phyloP scores from a whole-genome alignment of 257 asterid genomes.

The Voacanga thouarsii region DNA sequence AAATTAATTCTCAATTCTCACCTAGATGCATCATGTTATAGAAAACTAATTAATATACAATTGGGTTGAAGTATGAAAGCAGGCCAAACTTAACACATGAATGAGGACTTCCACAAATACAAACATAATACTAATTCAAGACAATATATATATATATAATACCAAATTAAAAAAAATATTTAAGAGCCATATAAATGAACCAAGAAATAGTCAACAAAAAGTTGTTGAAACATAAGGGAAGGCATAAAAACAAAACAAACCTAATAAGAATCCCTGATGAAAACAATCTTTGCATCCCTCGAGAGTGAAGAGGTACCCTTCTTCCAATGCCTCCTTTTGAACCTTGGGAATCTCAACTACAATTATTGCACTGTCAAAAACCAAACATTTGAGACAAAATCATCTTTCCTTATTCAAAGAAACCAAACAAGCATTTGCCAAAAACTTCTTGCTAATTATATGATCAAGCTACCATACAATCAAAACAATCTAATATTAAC shows the following conservation, averaged over 20 bases:
- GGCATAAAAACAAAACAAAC: background rate
- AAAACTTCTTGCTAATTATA: too few relatives aligned
- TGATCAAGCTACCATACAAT: too few relatives aligned
- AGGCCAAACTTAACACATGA: background rate
- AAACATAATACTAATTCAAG: too few relatives aligned
- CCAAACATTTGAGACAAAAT: too few relatives aligned
- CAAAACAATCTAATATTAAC: too few relatives aligned
- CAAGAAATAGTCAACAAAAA: background rate
- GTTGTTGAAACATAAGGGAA: background rate
- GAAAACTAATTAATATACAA: background rate
- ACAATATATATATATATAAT: too few relatives aligned
- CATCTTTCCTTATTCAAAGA: background rate
- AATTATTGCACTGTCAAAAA: background rate
- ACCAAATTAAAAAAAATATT: background rate
- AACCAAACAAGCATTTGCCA: background rate
- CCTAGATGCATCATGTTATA: background rate
- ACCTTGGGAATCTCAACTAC: background rate
- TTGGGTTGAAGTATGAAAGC: background rate
- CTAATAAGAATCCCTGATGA: background rate
- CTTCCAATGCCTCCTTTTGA: too few relatives aligned
- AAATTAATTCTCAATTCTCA: background rate
- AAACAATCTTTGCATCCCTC: background rate
- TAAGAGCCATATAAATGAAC: background rate
- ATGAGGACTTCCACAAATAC: too few relatives aligned
- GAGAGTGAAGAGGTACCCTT: background rate